A percentile compares a stretch with the other conserved stretches of the same genome.
These are phyloP conservation scores for cucumber (Cucumis sativus) DNA, from an alignment of 306 rosid genomes.

Conservation along the genomic window DNA sequence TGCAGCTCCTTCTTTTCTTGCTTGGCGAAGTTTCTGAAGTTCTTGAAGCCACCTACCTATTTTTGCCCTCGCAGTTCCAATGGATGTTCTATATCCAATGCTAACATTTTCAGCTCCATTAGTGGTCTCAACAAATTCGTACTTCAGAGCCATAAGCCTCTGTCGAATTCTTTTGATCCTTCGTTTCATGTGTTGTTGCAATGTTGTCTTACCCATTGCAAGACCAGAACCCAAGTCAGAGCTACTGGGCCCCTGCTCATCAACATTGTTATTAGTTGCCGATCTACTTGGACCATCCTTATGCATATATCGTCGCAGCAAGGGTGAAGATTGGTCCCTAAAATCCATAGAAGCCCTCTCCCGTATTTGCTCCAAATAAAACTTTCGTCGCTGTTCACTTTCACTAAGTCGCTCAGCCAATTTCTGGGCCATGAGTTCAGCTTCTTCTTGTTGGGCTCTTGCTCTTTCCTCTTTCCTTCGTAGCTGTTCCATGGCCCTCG, in stretches of 20 bases:
- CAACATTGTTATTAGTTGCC: conserved; percentile 36
- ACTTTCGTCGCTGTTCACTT: conserved; percentile 93
- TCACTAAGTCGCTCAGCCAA: conserved; percentile 94
- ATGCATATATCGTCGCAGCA: conserved; percentile 50
- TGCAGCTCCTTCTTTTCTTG: conserved; percentile 97
- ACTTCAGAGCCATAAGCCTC: conserved; percentile 94
- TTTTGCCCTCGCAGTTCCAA: conserved; percentile 87
- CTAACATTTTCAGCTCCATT: conserved; percentile 74
- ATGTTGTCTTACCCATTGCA: conserved; percentile 40
- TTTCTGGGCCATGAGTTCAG: conserved; percentile 96
- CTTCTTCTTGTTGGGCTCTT: conserved; percentile 96
- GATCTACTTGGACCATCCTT: conserved; percentile 73
- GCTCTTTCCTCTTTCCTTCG: conserved; percentile 97
- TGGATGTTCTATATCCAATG: conserved; percentile 79
- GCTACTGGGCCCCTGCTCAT: conserved; percentile 56
- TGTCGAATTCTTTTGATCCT: conserved; percentile 92
- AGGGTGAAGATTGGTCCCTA: conserved; percentile 93
- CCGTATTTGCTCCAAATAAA: conserved; percentile 90
- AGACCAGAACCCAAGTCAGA: conserved; percentile 43
- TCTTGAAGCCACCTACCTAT: conserved; percentile 98
- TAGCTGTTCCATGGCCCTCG: conserved; percentile 85
- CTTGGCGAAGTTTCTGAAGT: conserved; percentile 93
- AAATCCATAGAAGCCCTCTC: conserved; percentile 96
- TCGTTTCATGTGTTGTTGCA: conserved; percentile 80
- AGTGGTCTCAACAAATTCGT: conserved; percentile 66